Base-by-base conservation (phyloP, 257 asterid genomes). In the Paraleonurus japonicus region DNA sequence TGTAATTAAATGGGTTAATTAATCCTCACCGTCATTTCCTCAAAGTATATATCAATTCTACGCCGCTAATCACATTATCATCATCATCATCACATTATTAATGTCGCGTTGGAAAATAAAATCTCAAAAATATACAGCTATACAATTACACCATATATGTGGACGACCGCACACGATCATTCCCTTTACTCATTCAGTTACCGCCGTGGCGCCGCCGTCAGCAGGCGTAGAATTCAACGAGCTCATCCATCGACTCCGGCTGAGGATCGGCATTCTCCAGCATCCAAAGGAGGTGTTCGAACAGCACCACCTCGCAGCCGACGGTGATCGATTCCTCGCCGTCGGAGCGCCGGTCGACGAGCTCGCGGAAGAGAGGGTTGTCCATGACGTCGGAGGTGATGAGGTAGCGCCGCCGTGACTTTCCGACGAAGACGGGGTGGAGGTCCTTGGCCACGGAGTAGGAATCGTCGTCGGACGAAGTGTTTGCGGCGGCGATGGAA, bases 321-420 rank as follows among this genome's bases (percentile, higher is more conserved):
- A 90, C 87, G 60, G 80, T 76, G 76, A 87, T 69, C 55, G 81
- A 74, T 1, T 82, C 86, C 9, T 58, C 79, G 27, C 37, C 69
- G 50, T 16, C 72, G 75, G 76, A 65, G 63, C 78, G 72, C 30
- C 82, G 82, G 3, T 73, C 82, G 75, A 80, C 82, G 32, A 95
- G 96, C 79, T 95, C 98, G 3, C 96, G 92, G 86, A 95, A 85
- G 7, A 95, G 83, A 0, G 97, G 99, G 68, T 95, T 87, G 13
- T 88, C 90, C 75, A 88, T 78, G 30, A 92, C 93, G 43, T 89
- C 92, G 75, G 98, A 74, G 79, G 88, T 67, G 61, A 95, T 76
- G 26, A 92, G 86, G 71, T 94, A 94, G 9, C 93, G 87, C 62
- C 99, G 89, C 17, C 95, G 86, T 0, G 99, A 89, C 71, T 94